Percentiles rank a stretch among this genome's conserved stretches.
These are phyloP conservation scores for Dactylis glomerata DNA, from an alignment of 176 grass and related monocot species.

Conservation along the genomic window DNA sequence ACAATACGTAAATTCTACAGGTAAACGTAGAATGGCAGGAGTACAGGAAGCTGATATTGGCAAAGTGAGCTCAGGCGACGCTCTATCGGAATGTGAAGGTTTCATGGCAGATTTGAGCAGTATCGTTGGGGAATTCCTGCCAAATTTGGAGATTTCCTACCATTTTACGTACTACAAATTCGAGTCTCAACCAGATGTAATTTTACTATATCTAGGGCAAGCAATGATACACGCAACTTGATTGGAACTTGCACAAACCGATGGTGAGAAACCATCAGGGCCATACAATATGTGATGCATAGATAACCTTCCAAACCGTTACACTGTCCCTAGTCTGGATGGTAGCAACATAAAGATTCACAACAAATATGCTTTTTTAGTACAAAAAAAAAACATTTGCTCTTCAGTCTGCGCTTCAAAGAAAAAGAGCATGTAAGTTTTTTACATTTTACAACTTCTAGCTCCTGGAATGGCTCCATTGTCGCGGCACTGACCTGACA, in stretches of 20 bases:
- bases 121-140: not conserved
- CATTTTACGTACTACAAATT: not conserved
- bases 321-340: not conserved
- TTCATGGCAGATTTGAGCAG: not conserved
- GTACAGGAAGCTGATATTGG: no score
- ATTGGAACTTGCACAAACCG: not conserved
- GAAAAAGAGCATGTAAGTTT: not conserved
- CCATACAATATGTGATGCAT: not conserved
- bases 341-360: not conserved
- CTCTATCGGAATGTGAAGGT: not conserved
- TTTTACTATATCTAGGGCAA: not conserved
- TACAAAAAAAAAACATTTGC: not conserved
- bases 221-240: not conserved
- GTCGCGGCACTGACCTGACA: not conserved
- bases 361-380: not conserved
- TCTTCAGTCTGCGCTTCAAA: not conserved
- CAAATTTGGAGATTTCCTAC: not conserved
- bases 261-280: not conserved
- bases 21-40: no score
- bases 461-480: not conserved
- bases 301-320: not conserved
- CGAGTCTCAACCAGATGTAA: not conserved
- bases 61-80: no score
- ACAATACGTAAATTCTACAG: no score
- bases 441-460: not conserved